phyloP scores from a whole-genome alignment of 257 asterid species.

The Gentiana straminea region DNA sequence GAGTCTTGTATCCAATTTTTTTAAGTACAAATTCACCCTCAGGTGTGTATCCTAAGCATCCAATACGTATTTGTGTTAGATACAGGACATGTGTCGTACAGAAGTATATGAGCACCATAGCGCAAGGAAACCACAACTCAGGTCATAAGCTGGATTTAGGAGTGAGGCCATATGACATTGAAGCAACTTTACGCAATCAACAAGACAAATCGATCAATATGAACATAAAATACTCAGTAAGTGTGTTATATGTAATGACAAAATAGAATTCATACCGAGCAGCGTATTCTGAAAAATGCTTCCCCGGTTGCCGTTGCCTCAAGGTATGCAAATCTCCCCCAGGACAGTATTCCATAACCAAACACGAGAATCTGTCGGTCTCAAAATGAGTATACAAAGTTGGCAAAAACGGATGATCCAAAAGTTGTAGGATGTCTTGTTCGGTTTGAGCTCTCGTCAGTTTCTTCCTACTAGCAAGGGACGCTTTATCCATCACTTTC shows the following conservation, averaged over 20 bases:
- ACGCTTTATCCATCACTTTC: constrained; percentile 52
- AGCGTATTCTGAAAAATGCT: constrained; percentile 50
- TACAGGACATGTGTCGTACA: too few species aligned
- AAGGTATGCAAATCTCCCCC: constrained; percentile 50
- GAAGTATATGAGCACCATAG: too few species aligned
- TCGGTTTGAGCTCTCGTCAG: constrained; percentile 43
- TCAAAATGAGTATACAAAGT: constrained; percentile 52
- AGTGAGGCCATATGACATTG: background rate
- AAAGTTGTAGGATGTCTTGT: constrained; percentile 43
- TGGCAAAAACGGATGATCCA: constrained; percentile 52
- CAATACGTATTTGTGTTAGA: too few species aligned
- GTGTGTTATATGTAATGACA: background rate
- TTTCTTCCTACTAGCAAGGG: constrained; percentile 41
- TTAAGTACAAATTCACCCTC: too few species aligned
- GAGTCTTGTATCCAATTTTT: too few species aligned
- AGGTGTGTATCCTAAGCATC: too few species aligned
- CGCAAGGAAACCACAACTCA: background rate
- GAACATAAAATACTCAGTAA: too few species aligned
- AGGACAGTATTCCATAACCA: constrained; percentile 54
- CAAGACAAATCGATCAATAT: background rate
- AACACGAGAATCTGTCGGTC: constrained; percentile 40
- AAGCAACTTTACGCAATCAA: constrained; percentile 2
- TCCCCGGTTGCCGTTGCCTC: constrained; percentile 45
- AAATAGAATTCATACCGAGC: constrained; percentile 27
- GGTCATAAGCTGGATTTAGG: background rate